Evolutionary conservation across 2,329 filamentous ascomycete species (phyloP).

Genomic region (Aspergillus pseudoviridinutans): DNA sequence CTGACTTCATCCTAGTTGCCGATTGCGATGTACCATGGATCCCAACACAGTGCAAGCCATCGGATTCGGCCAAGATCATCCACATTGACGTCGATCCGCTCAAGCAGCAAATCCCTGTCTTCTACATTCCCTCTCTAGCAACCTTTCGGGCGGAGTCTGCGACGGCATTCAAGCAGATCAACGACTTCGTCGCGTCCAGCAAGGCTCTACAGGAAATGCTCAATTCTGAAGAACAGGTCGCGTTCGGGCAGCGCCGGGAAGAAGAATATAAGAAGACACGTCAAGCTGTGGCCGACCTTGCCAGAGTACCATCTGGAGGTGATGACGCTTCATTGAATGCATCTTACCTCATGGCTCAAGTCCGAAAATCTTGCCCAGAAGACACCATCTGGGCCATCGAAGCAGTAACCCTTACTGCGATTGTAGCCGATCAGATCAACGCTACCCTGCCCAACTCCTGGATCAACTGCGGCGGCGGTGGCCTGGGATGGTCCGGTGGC

Average conservation of each 20-base stretch:
- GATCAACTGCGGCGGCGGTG: slow-evolving; percentile 78
- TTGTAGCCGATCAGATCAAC: slow-evolving; percentile 68
- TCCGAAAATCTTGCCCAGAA: slow-evolving; percentile 55
- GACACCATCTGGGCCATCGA: slow-evolving; percentile 75
- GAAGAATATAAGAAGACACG: slow-evolving; percentile 58
- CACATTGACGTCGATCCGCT: slow-evolving; percentile 66
- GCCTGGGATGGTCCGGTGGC: slow-evolving; percentile 76
- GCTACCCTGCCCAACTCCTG: slow-evolving; percentile 65
- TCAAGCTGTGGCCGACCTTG: slow-evolving; percentile 54
- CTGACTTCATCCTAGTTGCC: slow-evolving; percentile 79
- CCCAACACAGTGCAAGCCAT: slow-evolving; percentile 65
- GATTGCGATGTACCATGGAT: slow-evolving; percentile 96
- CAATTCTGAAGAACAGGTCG: slow-evolving; percentile 35
- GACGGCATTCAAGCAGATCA: slow-evolving; percentile 66
- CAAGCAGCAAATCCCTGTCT: slow-evolving; percentile 70
- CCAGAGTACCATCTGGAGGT: slow-evolving; percentile 50
- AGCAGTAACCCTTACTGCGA: slow-evolving; percentile 67
- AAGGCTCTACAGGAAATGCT: slow-evolving; percentile 43
- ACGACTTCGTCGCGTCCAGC: slow-evolving; percentile 53
- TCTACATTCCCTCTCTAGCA: slow-evolving; percentile 63
- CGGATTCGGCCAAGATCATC: slow-evolving; percentile 54
- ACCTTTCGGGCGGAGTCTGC: slow-evolving; percentile 65
- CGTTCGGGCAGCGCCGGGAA: slow-evolving; percentile 54
- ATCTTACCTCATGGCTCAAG: slow-evolving; percentile 53
- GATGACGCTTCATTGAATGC: slow-evolving; percentile 60